These are phyloP conservation scores for Cercospora beticola DNA, from an alignment of 2,329 filamentous ascomycete genomes.

Conservation along the genomic window DNA sequence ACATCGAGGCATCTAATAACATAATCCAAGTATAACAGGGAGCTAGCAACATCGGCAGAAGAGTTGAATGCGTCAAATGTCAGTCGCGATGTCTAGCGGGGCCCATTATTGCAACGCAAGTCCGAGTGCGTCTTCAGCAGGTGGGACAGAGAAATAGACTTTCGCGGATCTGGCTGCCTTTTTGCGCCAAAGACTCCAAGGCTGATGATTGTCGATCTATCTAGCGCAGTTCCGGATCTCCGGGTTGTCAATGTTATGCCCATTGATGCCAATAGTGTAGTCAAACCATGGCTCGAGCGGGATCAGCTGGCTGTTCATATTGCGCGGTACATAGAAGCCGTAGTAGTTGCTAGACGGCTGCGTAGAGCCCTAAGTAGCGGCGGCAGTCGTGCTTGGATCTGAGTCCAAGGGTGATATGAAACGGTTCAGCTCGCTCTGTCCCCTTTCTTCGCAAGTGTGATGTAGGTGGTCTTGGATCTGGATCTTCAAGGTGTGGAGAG, in stretches of 20 bases:
- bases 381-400: slow-evolving; percentile 59
- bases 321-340: slow-evolving; percentile 92
- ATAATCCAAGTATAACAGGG: slow-evolving; percentile 95
- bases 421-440: slow-evolving; percentile 63
- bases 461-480: too few relatives aligned
- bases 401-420: slow-evolving; percentile 93
- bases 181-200: slow-evolving; percentile 93
- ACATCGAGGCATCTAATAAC: slow-evolving; percentile 92
- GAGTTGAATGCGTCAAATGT: slow-evolving; percentile 98
- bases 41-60: slow-evolving; percentile 84
- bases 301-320: slow-evolving; percentile 71
- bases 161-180: slow-evolving; percentile 86
- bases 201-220: slow-evolving; percentile 75
- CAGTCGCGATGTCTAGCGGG: slow-evolving; percentile 75
- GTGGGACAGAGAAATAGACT: slow-evolving; percentile 69
- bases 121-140: slow-evolving; percentile 67
- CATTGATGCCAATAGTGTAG: slow-evolving; percentile 95
- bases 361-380: slow-evolving; percentile 24
- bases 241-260: slow-evolving; percentile 83
- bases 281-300: slow-evolving; percentile 96
- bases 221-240: slow-evolving; percentile 94
- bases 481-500: too few relatives aligned
- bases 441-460: too few relatives aligned
- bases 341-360: slow-evolving; percentile 56
- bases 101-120: slow-evolving; percentile 91